Conservation (phyloP, 2,329 filamentous ascomycete genomes). For the Albifimbria verrucaria region DNA sequence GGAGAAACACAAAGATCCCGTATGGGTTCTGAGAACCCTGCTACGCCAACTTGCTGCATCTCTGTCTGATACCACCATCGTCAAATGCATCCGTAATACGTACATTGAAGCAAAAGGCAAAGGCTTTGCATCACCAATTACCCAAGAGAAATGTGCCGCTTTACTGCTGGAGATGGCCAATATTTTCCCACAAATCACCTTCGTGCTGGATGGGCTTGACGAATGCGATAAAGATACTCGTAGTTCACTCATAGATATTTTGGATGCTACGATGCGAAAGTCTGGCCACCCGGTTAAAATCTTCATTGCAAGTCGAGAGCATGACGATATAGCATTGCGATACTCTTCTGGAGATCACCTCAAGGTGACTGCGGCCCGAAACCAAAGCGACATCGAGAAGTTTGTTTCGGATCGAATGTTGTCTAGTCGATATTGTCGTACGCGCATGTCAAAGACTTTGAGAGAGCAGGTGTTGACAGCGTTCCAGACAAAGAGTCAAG, state of each 20-base stretch:
- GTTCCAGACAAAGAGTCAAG: slow-evolving; percentile 8
- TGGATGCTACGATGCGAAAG: slow-evolving; percentile 4
- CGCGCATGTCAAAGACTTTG: slow-evolving; percentile 1
- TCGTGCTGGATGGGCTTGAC: slow-evolving; percentile 14
- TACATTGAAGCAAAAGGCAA: slow-evolving; percentile 4
- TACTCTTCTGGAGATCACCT: slow-evolving; percentile 6
- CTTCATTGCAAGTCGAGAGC: slow-evolving; percentile 12
- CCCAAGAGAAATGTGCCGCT: slow-evolving; percentile 5
- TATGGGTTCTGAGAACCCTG: slow-evolving; percentile 8
- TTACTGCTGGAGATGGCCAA: slow-evolving; percentile 7
- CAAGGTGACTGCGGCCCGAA: slow-evolving; percentile 7
- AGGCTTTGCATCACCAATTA: slow-evolving; percentile 5
- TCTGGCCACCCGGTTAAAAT: slow-evolving; percentile 10
- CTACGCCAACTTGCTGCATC: slow-evolving; percentile 11
- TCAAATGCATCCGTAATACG: background rate
- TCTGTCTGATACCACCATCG: background rate
- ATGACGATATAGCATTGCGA: slow-evolving; percentile 7
- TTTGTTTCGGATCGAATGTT: slow-evolving; percentile 5
- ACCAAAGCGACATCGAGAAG: slow-evolving; percentile 13
- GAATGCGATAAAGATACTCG: slow-evolving; percentile 10
- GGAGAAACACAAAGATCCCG: slow-evolving; percentile 6
- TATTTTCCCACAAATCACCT: slow-evolving; percentile 5
- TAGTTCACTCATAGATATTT: slow-evolving; percentile 5
- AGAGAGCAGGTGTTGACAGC: slow-evolving; percentile 4
- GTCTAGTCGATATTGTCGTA: slow-evolving; percentile 4